phyloP scores from a whole-genome alignment of 1,284 basidiomycete genomes.

The Leccinum subfulvum region DNA sequence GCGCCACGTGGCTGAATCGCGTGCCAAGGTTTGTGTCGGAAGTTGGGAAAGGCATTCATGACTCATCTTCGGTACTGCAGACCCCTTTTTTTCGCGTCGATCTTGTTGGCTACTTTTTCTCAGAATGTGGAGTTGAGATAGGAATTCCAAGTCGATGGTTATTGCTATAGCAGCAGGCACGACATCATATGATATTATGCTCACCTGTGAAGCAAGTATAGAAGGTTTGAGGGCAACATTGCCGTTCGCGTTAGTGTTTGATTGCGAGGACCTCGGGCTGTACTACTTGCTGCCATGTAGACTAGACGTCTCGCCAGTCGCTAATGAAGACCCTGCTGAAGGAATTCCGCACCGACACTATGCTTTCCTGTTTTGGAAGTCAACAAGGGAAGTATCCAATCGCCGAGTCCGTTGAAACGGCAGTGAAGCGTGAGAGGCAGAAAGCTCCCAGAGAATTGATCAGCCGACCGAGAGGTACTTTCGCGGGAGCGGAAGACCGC shows the following conservation, averaged over 20 bases:
- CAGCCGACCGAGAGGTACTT: background rate
- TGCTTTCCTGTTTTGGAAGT: conserved; percentile 5
- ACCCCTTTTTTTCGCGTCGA: background rate
- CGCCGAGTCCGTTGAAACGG: background rate
- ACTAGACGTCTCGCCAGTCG: too few species aligned
- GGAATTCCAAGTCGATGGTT: background rate
- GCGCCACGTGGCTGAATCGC: background rate
- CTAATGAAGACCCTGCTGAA: too few species aligned
- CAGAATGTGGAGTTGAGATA: background rate
- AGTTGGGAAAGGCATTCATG: background rate
- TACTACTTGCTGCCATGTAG: too few species aligned
- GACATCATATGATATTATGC: background rate
- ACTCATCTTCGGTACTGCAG: background rate
- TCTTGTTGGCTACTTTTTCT: background rate
- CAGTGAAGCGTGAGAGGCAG: background rate
- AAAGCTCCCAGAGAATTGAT: background rate
- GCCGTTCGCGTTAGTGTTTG: too few species aligned
- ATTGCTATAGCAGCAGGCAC: background rate
- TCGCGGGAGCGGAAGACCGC: background rate
- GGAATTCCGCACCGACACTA: background rate
- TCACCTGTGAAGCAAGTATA: background rate
- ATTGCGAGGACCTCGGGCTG: too few species aligned
- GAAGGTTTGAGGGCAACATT: background rate
- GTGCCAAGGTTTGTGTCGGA: background rate
- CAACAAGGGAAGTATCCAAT: background rate